Evolutionary conservation across 768 basidiomycete genomes (phyloP), one percentile per base, ranked within the genome.

Genomic region (Gautieria morchelliformis): DNA sequence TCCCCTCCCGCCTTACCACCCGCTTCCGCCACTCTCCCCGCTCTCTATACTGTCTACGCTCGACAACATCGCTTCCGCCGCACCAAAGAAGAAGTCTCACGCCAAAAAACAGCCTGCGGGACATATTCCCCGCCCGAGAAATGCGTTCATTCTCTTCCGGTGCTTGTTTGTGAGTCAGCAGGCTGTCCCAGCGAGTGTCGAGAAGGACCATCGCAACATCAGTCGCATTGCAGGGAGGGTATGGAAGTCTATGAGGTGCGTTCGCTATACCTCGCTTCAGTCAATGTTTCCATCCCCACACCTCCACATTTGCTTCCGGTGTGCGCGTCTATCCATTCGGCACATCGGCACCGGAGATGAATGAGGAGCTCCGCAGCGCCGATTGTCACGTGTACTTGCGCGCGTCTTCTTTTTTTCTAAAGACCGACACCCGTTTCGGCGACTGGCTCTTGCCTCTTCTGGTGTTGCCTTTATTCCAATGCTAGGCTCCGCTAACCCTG

Each of bases 81-180:
- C 30, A 19, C 54, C 54, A 7, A 56, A 56, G 54, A 56, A 56
- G 32, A 79, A 78, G 62, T 76, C 76, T 8, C 79, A 81, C 61
- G 73, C 77, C 1, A 70, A 74, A 42, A 77, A 76, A 42, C 77
- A 75, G 53, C 75, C 78, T 1, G 55, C 64, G 5, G 77, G 72
- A 5, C 87, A 87, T 64, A 78, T 88, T 40, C 83, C 84, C 17
- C 80, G 88, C 27, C 86, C 87, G 0, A 74, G 83, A 15, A 89
- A 89, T 67, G 83, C 87, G 0, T 90, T 90, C 70, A 88, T 90
- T 61, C 77, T 89, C 60, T 90, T 87, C 66, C 78, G 88, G 42
- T 85, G 81, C 65, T 81, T 88, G 65, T 82, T 87, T 53, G 81
- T 85, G 15, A 76, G 80, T 52, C 80, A 85, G 60, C 75, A 81